Percentiles rank a stretch among this genome's conserved stretches.
phyloP scores from a whole-genome alignment of 2,329 filamentous ascomycete species.

The Aspergillus chevalieri region DNA sequence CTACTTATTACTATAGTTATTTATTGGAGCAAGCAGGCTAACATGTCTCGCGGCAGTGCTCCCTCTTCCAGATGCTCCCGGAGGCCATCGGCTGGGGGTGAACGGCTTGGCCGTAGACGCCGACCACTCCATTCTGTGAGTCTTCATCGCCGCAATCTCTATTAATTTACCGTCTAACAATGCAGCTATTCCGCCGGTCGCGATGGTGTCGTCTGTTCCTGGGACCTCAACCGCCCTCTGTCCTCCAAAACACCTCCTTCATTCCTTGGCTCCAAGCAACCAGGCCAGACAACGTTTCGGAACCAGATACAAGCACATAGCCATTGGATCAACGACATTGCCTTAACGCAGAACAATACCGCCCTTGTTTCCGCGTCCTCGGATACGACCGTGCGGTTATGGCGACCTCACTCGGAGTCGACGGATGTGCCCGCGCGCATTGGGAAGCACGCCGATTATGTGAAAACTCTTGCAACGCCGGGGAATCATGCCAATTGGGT shows the following conservation, averaged over 20 bases:
- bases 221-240: slow-evolving; percentile 60
- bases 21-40: background rate
- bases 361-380: slow-evolving; percentile 85
- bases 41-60: slow-evolving; percentile 48
- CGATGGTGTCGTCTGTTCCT: slow-evolving; percentile 92
- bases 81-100: slow-evolving; percentile 87
- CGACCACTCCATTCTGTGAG: slow-evolving; percentile 79
- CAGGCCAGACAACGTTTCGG: slow-evolving; percentile 48
- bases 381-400: slow-evolving; percentile 88
- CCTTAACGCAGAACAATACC: slow-evolving; percentile 68
- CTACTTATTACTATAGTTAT: slow-evolving; percentile 2
- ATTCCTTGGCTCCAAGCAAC: slow-evolving; percentile 16
- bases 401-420: slow-evolving; percentile 67
- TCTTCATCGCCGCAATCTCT: background rate
- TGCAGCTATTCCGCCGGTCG: slow-evolving; percentile 86
- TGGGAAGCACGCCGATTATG: slow-evolving; percentile 90
- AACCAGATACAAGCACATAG: slow-evolving; percentile 75
- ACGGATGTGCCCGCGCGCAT: slow-evolving; percentile 68
- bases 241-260: slow-evolving; percentile 18
- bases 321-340: slow-evolving; percentile 93
- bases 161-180: background rate
- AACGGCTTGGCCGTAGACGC: slow-evolving; percentile 88
- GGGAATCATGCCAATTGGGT: slow-evolving; percentile 71
- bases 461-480: slow-evolving; percentile 85
- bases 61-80: slow-evolving; percentile 65